Percentiles rank a stretch among this genome's conserved stretches.
Conservation (phyloP, 768 basidiomycete species). For the Mycena alexandri region DNA sequence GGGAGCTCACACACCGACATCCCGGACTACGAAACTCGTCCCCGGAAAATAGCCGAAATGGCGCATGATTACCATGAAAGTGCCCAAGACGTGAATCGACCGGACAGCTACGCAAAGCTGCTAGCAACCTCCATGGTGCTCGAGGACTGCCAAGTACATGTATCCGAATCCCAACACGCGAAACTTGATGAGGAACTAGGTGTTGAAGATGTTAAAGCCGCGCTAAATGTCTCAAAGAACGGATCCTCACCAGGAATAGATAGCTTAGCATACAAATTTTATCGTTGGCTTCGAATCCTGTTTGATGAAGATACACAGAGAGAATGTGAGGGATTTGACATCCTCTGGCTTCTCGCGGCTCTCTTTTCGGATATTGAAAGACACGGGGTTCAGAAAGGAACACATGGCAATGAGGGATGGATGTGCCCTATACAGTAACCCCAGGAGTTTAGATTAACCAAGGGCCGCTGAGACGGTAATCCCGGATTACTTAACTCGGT, state of each 20-base stretch:
- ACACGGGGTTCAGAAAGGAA: neutral
- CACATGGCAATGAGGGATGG: neutral
- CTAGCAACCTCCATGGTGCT: neutral
- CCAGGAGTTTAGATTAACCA: too few relatives aligned
- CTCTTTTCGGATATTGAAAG: constrained; percentile 2
- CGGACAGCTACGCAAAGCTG: neutral
- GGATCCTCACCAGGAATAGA: neutral
- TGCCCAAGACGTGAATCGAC: neutral
- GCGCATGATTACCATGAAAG: neutral
- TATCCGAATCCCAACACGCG: neutral
- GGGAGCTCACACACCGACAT: neutral
- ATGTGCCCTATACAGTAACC: constrained; percentile 16
- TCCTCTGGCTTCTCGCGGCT: neutral
- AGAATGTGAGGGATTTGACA: neutral
- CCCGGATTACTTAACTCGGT: too few relatives aligned
- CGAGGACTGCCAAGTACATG: neutral
- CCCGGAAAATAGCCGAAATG: constrained; percentile 5
- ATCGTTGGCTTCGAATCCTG: neutral
- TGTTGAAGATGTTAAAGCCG: neutral
- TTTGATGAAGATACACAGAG: neutral
- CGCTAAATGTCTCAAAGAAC: neutral
- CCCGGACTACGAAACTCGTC: constrained; percentile 7
- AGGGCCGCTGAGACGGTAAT: too few relatives aligned
- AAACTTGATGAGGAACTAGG: neutral
- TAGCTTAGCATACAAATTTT: neutral